A percentile compares a stretch with the other conserved stretches of the same genome.
These are phyloP conservation scores for Lachnellula cervina DNA, from an alignment of 2,329 filamentous ascomycete species.

Conservation along the genomic window DNA sequence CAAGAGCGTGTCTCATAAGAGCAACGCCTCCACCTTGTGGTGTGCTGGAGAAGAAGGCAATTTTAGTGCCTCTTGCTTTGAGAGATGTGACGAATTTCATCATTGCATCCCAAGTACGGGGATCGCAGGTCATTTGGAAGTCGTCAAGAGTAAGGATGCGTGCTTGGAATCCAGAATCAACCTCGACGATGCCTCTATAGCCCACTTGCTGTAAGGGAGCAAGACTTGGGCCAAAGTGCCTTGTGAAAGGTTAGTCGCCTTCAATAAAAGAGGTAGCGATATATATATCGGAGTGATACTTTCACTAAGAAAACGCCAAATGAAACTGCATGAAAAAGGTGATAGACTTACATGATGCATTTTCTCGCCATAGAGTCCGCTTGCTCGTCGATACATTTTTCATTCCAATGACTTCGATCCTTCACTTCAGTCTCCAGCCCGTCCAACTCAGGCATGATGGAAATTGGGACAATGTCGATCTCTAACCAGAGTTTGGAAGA, in stretches of 20 bases:
- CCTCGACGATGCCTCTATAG: constrained; percentile 51
- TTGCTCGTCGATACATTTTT: constrained; percentile 68
- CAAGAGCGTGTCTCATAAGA: constrained; percentile 62
- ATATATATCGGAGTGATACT: too few species aligned
- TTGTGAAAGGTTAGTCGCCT: constrained; percentile 27
- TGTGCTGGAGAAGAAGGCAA: constrained; percentile 61
- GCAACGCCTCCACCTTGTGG: constrained; percentile 63
- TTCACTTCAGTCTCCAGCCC: constrained; percentile 32
- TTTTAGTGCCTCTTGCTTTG: constrained; percentile 48
- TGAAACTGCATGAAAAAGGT: neutral
- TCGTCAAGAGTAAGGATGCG: constrained; percentile 45
- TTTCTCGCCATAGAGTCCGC: constrained; percentile 78
- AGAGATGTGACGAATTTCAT: constrained; percentile 50
- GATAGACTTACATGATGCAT: constrained; percentile 58
- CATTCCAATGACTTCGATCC: constrained; percentile 42
- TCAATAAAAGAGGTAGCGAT: too few species aligned
- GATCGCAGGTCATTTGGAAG: constrained; percentile 47
- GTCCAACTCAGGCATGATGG: constrained; percentile 47
- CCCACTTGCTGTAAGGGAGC: constrained; percentile 62
- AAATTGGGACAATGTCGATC: constrained; percentile 69
- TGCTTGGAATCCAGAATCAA: constrained; percentile 49
- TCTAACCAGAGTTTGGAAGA: constrained; percentile 71
- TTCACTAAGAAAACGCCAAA: too few species aligned
- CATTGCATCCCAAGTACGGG: constrained; percentile 51
- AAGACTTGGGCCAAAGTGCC: constrained; percentile 67